These are phyloP conservation scores for Nothophaeocryptopus gaeumannii DNA, from an alignment of 2,329 filamentous ascomycete species.

Conservation along the genomic window DNA sequence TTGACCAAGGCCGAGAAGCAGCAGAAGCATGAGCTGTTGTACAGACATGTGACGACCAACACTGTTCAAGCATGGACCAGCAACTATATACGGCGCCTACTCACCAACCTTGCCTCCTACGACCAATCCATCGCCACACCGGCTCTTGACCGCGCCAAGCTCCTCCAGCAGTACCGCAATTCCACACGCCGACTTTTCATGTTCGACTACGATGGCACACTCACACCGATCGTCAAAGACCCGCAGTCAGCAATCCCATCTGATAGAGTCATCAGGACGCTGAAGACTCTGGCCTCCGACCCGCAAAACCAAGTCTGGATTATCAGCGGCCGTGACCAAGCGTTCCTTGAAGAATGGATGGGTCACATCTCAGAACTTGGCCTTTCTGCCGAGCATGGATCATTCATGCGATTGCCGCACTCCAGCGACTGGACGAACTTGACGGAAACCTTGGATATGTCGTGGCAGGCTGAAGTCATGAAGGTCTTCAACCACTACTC, in stretches of 20 bases:
- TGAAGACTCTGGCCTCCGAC: constrained; percentile 77
- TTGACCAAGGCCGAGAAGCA: constrained; percentile 67
- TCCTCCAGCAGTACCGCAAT: constrained; percentile 71
- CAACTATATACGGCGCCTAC: constrained; percentile 72
- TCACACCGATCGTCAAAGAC: constrained; percentile 92
- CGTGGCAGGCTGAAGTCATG: constrained; percentile 83
- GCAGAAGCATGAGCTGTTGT: constrained; percentile 70
- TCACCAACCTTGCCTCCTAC: constrained; percentile 75
- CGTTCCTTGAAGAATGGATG: constrained; percentile 84
- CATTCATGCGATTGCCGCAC: constrained; percentile 82
- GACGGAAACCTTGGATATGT: constrained; percentile 83
- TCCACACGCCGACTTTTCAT: constrained; percentile 84
- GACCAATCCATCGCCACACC: constrained; percentile 76
- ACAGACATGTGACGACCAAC: constrained; percentile 78
- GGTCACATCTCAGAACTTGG: constrained; percentile 87
- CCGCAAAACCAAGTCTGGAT: constrained; percentile 92
- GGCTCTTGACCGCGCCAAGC: constrained; percentile 68
- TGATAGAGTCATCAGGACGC: constrained; percentile 72
- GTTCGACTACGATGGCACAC: constrained; percentile 97
- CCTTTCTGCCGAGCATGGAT: constrained; percentile 95
- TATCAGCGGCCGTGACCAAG: constrained; percentile 90
- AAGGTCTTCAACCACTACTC: constrained; percentile 85
- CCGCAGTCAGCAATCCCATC: constrained; percentile 86
- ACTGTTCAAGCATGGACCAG: constrained; percentile 85
- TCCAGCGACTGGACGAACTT: constrained; percentile 81